These are phyloP conservation scores for Umbelopsis sp. DNA, from an alignment of 371 early-diverging fungal species.

Conservation along the genomic window DNA sequence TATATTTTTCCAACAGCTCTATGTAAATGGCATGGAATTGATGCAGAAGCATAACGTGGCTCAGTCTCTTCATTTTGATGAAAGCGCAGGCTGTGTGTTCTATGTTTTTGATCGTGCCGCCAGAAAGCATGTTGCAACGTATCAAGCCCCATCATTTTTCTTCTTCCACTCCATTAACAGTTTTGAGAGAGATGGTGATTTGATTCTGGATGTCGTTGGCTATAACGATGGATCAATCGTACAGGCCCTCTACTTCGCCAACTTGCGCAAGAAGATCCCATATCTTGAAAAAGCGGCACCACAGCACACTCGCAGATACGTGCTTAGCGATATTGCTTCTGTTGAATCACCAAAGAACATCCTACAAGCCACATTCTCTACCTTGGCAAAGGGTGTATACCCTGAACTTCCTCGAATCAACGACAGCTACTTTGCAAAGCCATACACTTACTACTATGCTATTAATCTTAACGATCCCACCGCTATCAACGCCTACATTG, in stretches of 20 bases:
- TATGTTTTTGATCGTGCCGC: conserved; percentile 51
- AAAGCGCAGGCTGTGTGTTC: conserved; percentile 37
- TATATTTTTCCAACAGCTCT: conserved; percentile 30
- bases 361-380: background rate
- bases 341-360: background rate
- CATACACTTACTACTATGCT: conserved; percentile 54
- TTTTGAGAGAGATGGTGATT: conserved; percentile 43
- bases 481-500: conserved; percentile 28
- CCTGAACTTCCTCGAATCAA: conserved; percentile 48
- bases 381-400: conserved; percentile 20
- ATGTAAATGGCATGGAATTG: conserved; percentile 43
- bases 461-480: conserved; percentile 34
- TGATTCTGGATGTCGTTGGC: conserved; percentile 28
- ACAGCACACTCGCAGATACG: background rate
- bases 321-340: conserved; percentile 13
- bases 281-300: background rate
- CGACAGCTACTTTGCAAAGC: conserved; percentile 25
- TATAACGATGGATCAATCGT: background rate
- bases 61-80: conserved; percentile 44
- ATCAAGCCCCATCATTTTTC: conserved; percentile 49
- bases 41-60: conserved; percentile 43
- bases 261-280: conserved; percentile 31
- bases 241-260: background rate
- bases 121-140: conserved; percentile 51
- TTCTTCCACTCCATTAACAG: conserved; percentile 62